Conservation (phyloP, 2,329 filamentous ascomycete genomes). For the Fusarium humuli region DNA sequence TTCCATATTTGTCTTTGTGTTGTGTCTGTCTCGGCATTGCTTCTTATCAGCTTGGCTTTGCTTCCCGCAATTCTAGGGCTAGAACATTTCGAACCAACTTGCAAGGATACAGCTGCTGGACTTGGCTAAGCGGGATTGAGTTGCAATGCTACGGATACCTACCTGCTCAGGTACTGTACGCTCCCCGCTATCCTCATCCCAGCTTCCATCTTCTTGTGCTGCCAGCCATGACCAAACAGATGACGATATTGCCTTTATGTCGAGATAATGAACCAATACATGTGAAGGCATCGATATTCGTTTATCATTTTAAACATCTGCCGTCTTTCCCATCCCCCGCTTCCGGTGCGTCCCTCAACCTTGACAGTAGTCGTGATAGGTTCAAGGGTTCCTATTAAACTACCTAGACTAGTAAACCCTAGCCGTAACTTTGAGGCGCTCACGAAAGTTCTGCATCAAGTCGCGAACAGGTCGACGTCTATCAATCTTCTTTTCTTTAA, state of each 20-base stretch:
- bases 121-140: slow-evolving; percentile 33
- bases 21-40: slow-evolving; percentile 2
- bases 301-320: slow-evolving; percentile 1
- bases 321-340: slow-evolving; percentile 7
- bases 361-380: slow-evolving; percentile 27
- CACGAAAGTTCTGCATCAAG: background rate
- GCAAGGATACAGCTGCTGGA: slow-evolving; percentile 5
- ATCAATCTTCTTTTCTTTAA: slow-evolving; percentile 5
- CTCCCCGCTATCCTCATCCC: slow-evolving; percentile 25
- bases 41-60: slow-evolving; percentile 12
- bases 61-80: slow-evolving; percentile 22
- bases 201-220: slow-evolving; percentile 12
- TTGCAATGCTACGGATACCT: slow-evolving; percentile 13
- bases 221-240: slow-evolving; percentile 5
- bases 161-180: background rate
- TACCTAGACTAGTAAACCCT: background rate
- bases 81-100: slow-evolving; percentile 23
- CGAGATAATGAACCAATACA: slow-evolving; percentile 7
- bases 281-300: background rate
- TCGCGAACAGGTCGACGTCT: slow-evolving; percentile 12
- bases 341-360: slow-evolving; percentile 16
- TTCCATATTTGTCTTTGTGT: slow-evolving; percentile 3
- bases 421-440: slow-evolving; percentile 19
- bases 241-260: slow-evolving; percentile 12
- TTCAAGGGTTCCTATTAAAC: background rate